Conservation (phyloP, 192 early-diverging fungal genomes). For the Coemansia sp. region DNA sequence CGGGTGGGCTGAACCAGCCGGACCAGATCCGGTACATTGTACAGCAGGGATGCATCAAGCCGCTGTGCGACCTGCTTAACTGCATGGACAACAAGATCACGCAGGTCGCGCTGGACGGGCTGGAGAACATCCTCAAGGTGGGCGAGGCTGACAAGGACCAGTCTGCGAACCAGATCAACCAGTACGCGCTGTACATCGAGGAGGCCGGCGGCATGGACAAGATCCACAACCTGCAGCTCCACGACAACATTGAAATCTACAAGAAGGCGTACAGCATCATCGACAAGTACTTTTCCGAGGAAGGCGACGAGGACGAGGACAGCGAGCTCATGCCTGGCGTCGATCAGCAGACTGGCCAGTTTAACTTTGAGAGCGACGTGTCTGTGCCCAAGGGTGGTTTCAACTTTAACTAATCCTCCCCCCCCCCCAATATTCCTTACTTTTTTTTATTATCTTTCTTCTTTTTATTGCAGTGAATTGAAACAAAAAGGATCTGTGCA, state of each 20-base stretch:
- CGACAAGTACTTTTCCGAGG: conserved; percentile 93
- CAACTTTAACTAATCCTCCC: conserved; percentile 60
- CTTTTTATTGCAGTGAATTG: background rate
- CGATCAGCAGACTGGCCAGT: conserved; percentile 72
- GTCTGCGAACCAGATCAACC: conserved; percentile 62
- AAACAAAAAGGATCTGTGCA: background rate
- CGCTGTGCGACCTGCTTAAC: conserved; percentile 89
- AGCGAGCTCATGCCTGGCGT: conserved; percentile 66
- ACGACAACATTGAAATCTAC: conserved; percentile 97
- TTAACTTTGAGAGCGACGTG: conserved; percentile 72
- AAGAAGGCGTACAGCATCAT: conserved; percentile 94
- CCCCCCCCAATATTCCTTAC: conserved; percentile 1
- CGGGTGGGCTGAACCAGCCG: conserved; percentile 86
- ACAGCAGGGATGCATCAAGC: conserved; percentile 88
- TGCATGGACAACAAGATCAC: conserved; percentile 95
- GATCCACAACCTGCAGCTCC: conserved; percentile 91
- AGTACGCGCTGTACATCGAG: conserved; percentile 88
- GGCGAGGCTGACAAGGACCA: conserved; percentile 81
- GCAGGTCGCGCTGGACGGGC: conserved; percentile 93
- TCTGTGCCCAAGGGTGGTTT: conserved; percentile 77
- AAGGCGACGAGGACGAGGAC: conserved; percentile 72
- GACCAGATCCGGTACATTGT: conserved; percentile 96
- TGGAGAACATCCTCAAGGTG: conserved; percentile 98
- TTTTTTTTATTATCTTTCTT: background rate
- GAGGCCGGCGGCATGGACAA: conserved; percentile 94